Evolutionary conservation across 2,329 filamentous ascomycete species (phyloP).

Genomic region (Penicillium sp.): DNA sequence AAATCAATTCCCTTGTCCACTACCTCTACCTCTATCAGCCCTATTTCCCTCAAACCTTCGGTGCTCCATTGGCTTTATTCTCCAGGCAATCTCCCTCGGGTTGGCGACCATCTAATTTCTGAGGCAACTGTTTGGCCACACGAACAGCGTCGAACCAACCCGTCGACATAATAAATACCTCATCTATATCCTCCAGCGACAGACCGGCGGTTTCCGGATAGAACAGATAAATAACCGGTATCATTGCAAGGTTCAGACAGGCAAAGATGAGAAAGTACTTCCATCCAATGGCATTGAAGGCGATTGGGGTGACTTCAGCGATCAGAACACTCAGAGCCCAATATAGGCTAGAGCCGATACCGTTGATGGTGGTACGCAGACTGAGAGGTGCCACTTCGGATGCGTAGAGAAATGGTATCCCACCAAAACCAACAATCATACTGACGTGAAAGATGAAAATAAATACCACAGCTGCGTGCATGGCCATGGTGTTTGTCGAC

Average conservation of each 20-base stretch:
- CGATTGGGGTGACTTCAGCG: conserved; percentile 39
- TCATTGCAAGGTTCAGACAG: conserved; percentile 37
- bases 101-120: not conserved
- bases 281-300: conserved; percentile 48
- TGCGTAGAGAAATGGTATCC: conserved; percentile 57
- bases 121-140: not conserved
- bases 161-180: not conserved
- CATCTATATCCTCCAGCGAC: too few relatives aligned
- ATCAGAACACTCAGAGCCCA: conserved; percentile 42
- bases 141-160: not conserved
- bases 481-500: conserved; percentile 9
- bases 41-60: not conserved
- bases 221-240: conserved; percentile 37
- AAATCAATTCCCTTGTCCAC: too few relatives aligned
- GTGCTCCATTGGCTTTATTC: not conserved
- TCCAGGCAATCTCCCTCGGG: not conserved
- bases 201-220: too few relatives aligned
- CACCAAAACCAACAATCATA: conserved; percentile 59
- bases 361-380: conserved; percentile 51
- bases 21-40: too few relatives aligned
- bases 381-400: conserved; percentile 14
- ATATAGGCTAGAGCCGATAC: conserved; percentile 51
- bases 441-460: conserved; percentile 62
- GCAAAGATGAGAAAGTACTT: conserved; percentile 47
- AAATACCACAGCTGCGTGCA: conserved; percentile 49